Base-by-base conservation (phyloP, 176 grass and related monocot genomes). In the Microstegium vimineum region DNA sequence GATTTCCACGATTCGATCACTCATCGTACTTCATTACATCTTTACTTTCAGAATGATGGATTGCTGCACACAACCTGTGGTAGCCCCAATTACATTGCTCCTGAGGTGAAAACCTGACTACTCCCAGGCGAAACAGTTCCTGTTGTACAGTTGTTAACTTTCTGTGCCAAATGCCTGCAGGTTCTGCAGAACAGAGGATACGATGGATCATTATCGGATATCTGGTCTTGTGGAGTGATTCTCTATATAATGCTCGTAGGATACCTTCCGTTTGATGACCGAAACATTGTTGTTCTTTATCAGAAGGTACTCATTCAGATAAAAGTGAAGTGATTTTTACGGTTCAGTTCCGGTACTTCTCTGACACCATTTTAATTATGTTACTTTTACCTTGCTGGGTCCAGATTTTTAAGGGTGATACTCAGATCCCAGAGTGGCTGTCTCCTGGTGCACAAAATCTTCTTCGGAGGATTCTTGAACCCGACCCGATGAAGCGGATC, bases 51-150 rank as follows among this genome's bases (percentile, higher is more conserved):
- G 94, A 81, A 82, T 71, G 94, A 97, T 81, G 94, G 92, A 27
- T 79, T 97, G 72, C 72, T 97, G 77, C 94, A 97, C 82, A 97
- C 94, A 11, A 97, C 94, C 7, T 97, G 94, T 66, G 94, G 94
- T 85, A 97, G 94, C 74, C 94, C 94, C 74, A 97, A 92, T 76
- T 97, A 97, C 71, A 94, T 97, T 89, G 94, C 94, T 3, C 94
- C 94, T 60, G 94, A 97, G 94, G 91, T 89, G 80, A 73, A 72
- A 27, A 0, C 11, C 5, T 62, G 30, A 32, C 2, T 43, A 30
- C 34, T 59, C 62, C 36, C 16, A 28, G 6, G 41, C 7, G n/a
- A 65, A 54, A 10, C 8, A 10, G 25, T 36, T 38, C 43, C 1
- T 77, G 15, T 5, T 31, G 13, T 71, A 34, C 18, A 66, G 4